phyloP scores from a whole-genome alignment of 768 basidiomycete genomes.

The Plicaturopsis crispa region DNA sequence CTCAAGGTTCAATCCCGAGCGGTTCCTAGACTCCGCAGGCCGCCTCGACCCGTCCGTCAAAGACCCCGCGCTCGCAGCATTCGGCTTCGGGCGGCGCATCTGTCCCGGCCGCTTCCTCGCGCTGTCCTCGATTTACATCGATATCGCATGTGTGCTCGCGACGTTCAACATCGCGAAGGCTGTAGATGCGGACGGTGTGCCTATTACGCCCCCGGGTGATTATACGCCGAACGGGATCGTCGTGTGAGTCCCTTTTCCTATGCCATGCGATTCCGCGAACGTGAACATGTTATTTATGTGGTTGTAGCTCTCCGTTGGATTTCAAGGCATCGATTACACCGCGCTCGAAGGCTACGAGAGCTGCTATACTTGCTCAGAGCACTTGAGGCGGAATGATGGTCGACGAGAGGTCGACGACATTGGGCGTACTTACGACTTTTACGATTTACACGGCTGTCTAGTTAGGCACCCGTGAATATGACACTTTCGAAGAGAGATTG shows the following conservation, averaged over 20 bases:
- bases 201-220: conserved; percentile 8
- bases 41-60: conserved; percentile 7
- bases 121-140: conserved; percentile 8
- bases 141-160: conserved; percentile 14
- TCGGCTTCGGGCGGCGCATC: conserved; percentile 4
- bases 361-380: no score
- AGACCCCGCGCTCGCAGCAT: background rate
- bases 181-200: conserved; percentile 11
- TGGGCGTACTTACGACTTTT: no score
- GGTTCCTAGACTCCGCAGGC: conserved; percentile 15
- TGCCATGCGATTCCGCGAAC: no score
- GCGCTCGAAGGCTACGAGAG: background rate
- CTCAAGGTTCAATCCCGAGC: conserved; percentile 18
- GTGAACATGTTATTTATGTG: no score
- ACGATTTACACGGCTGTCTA: no score
- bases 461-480: no score
- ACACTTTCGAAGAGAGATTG: no score
- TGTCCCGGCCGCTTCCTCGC: conserved; percentile 8
- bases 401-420: no score
- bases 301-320: background rate
- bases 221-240: background rate
- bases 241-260: background rate
- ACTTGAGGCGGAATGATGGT: no score
- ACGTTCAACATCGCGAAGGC: conserved; percentile 15
- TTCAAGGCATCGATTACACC: background rate